These are phyloP conservation scores for Alternaria rosae DNA, from an alignment of 2,329 filamentous ascomycete genomes.

Conservation along the genomic window DNA sequence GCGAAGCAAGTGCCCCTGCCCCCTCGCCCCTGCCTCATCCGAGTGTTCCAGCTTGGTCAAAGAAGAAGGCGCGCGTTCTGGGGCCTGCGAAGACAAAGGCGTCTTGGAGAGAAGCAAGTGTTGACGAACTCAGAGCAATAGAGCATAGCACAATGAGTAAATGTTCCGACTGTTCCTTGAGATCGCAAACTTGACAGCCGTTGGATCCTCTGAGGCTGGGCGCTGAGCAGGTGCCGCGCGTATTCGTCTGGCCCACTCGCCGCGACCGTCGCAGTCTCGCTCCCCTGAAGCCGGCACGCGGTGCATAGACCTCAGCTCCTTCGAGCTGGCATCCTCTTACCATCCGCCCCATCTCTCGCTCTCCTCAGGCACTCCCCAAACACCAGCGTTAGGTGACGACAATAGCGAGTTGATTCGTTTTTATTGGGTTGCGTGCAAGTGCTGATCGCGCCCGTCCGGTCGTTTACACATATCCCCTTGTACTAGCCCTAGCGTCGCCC, in stretches of 20 bases:
- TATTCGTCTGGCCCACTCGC: constrained; percentile 34
- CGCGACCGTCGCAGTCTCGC: constrained; percentile 37
- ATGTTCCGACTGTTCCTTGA: background rate
- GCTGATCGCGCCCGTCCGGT: constrained; percentile 44
- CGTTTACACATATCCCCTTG: constrained; percentile 30
- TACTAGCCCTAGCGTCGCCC: constrained; percentile 30
- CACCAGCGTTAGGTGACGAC: constrained; percentile 27
- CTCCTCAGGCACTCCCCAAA: constrained; percentile 37
- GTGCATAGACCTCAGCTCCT: constrained; percentile 29
- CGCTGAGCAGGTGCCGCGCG: constrained; percentile 29
- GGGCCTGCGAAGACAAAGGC: constrained; percentile 12
- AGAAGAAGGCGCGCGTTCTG: constrained; percentile 18
- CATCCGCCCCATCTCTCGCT: constrained; percentile 29
- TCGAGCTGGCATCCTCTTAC: constrained; percentile 29
- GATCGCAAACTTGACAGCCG: constrained; percentile 12
- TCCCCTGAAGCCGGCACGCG: constrained; percentile 36
- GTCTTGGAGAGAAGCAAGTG: background rate
- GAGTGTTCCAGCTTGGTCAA: constrained; percentile 9
- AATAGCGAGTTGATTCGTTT: constrained; percentile 16
- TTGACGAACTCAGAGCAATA: background rate
- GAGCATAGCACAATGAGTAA: background rate
- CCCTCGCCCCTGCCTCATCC: constrained; percentile 25
- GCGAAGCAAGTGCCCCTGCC: constrained; percentile 25
- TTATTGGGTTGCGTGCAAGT: constrained; percentile 27
- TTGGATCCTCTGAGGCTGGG: constrained; percentile 22